These are phyloP conservation scores for Akanthomyces muscarius DNA, from an alignment of 2,329 filamentous ascomycete species.

Conservation along the genomic window DNA sequence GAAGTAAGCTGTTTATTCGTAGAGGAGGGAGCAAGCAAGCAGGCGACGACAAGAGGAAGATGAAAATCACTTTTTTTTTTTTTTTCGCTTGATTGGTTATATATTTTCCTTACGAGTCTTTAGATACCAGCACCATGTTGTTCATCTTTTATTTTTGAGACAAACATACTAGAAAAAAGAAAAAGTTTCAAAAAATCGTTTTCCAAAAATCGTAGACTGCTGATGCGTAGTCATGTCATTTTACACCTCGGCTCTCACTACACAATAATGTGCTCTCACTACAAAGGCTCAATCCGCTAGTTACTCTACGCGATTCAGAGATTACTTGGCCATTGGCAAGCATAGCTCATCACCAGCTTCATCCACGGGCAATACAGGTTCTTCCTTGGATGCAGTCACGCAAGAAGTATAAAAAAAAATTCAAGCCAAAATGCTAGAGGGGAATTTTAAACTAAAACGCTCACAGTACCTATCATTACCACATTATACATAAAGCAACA, in stretches of 20 bases:
- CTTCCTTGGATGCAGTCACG: neutral
- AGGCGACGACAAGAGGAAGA: too few species aligned
- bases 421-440: neutral
- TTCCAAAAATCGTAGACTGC: too few species aligned
- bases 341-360: neutral
- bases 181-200: neutral
- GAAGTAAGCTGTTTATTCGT: too few species aligned
- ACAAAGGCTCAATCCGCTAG: too few species aligned
- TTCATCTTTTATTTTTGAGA: neutral
- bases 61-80: neutral
- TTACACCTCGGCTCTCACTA: too few species aligned
- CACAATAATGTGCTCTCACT: too few species aligned
- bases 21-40: too few species aligned
- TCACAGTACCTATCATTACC: neutral
- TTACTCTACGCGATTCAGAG: too few species aligned
- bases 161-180: slow-evolving; percentile 3
- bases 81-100: neutral
- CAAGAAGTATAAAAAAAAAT: neutral
- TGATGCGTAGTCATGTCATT: too few species aligned
- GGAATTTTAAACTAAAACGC: neutral
- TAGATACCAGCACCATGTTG: slow-evolving; percentile 9
- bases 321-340: too few species aligned
- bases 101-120: neutral
- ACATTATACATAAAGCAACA: neutral
- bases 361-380: neutral